Evolutionary conservation across 2,329 filamentous ascomycete species (phyloP), one percentile per base, ranked within the genome.

Genomic region (Golovinomyces cichoracearum): DNA sequence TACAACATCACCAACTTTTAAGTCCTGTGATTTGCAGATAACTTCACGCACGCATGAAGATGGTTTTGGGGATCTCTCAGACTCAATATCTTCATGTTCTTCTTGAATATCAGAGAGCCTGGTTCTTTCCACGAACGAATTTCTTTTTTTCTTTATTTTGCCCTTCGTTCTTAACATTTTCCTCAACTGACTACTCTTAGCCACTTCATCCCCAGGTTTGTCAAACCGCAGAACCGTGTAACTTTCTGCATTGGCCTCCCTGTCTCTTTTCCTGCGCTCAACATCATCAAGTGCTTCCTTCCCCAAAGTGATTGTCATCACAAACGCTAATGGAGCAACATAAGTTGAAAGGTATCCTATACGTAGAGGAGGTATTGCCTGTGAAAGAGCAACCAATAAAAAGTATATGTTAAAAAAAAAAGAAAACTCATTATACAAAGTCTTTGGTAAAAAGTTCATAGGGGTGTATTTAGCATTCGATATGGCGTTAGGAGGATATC

Each of bases 391-490:
- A 46, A 98, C 90, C 23, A 95, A 76, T 49, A 98, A 69, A 63
- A 98, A 98, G 63, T 98, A 98, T 69, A 95, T 83, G 71, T 98
- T 98, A 71, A 98, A 93, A 66, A 98, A 98, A 68, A 95, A 98
- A 51, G 88, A 94, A 62, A 98, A 98, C 61, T 98, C 90, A 65
- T 95, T 95, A 65, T 94, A 98, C 21, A 98, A 69, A 0, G 90
- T 98, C 48, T 88, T 71, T 2, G 92, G 92, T 13, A 98, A 71
- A 63, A 98, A 98, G 48, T 82, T 93, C 68, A 86, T 80, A 1
- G 86, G 77, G 26, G 88, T 95, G 63, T 98, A 98, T 69, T 95
- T 98, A 49, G 90, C 88, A 62, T 98, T 95, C 31, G 88, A 95
- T 45, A 98, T 74, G 50, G 84, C 73, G 63, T 98, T 98, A 7